Base-by-base conservation (phyloP, 257 asterid genomes). In the Gentiana dahurica region DNA sequence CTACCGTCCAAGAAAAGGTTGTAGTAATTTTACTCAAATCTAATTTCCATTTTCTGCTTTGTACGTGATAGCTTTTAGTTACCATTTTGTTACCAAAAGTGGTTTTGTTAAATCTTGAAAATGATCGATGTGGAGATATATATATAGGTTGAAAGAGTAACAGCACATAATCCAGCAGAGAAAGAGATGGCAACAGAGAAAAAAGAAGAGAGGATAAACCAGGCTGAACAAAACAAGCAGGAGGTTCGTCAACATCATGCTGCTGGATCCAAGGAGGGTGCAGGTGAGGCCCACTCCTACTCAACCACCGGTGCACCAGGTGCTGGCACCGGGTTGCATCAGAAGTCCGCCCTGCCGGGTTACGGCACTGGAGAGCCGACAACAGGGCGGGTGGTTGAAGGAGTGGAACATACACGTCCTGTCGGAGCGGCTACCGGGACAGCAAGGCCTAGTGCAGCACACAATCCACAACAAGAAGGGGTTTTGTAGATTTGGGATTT, bases 1-100 rank as follows among this genome's bases (percentile, higher is more conserved):
- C 94, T 53, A 62, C 62, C 60, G 71, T 68, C 3, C 85, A 73
- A 68, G 94, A 80, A 61, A 80, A 84, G 94, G 90, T 84, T 1
- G 3, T 5, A 48, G 1, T 6, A 6, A 11, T 48, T 10, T 58
- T n/a, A 9, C 6, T 51, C 6, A 1, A 49, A 8, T 3, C 3
- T 4, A 3, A 10, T 44, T 8, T 34, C 3, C 1, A 0, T 12
- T 1, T 13, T 5, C 11, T 39, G 8, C 8, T 41, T 7, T 41
- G 46, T 39, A 39, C 44, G 44, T 1, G 9, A 10, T 41, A 5
- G 6, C 2, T 10, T 3, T 5, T 41, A 10, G 6, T 2, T 10
- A 41, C 9, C 46, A 39, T 39, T 8, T 39, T 8, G 8, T 2
- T 24, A 41, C 46, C 6, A 41, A 5, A 5, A 41, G 46, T 41